Conservation (phyloP, 129 eudicot genomes). For the Escallonia rubra region DNA sequence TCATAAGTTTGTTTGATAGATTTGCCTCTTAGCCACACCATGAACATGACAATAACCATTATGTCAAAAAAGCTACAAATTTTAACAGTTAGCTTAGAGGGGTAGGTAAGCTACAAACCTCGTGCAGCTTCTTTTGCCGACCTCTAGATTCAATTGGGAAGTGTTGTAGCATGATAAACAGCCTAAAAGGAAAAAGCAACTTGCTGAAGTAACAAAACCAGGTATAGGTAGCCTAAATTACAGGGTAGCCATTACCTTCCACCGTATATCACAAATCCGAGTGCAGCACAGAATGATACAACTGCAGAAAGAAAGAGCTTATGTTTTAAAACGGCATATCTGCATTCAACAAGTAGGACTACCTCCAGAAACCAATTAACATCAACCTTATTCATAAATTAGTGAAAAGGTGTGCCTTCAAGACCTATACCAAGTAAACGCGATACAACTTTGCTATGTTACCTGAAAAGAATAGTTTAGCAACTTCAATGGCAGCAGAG, state of each 20-base stretch:
- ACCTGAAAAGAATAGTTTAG: conserved; percentile 63
- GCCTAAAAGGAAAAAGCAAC: conserved; percentile 20
- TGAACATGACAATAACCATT: too few relatives aligned
- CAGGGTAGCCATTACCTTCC: conserved; percentile 43
- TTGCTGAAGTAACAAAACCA: neutral
- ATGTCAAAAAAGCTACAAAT: too few relatives aligned
- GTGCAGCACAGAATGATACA: conserved; percentile 58
- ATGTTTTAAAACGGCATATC: neutral
- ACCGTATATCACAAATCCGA: conserved; percentile 75
- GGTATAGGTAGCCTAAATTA: neutral
- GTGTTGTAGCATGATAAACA: conserved; percentile 62
- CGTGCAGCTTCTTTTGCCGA: conserved; percentile 65
- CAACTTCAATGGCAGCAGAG: conserved; percentile 29
- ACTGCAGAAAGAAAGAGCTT: conserved; percentile 39
- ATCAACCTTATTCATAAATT: neutral
- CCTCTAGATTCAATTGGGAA: conserved; percentile 83
- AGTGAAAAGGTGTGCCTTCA: neutral
- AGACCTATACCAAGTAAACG: neutral
- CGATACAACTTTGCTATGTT: neutral
- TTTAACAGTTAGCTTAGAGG: too few relatives aligned
- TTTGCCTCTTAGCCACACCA: too few relatives aligned
- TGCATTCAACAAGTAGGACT: neutral
- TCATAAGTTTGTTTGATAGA: too few relatives aligned
- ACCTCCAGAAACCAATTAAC: neutral
- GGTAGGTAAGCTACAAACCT: conserved; percentile 30